Evolutionary conservation across 2,329 filamentous ascomycete genomes (phyloP).

Genomic region (Colletotrichum zoysiae): DNA sequence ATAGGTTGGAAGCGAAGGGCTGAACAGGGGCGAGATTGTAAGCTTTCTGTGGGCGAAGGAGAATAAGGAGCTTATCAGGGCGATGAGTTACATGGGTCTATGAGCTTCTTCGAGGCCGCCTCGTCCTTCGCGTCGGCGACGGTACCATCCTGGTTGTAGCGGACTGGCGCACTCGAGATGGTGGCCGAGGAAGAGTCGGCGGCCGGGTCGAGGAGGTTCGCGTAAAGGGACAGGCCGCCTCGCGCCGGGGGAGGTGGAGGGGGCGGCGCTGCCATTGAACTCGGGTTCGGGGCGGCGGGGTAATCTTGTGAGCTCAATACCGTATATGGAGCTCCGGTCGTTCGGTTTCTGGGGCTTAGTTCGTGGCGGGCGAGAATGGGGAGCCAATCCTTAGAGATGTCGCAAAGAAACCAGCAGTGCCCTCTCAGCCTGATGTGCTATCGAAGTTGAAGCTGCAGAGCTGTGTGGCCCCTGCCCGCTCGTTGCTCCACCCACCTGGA

Average conservation of each 20-base stretch:
- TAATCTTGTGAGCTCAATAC: neutral
- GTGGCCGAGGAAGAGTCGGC: conserved; percentile 62
- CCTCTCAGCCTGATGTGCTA: conserved; percentile 2
- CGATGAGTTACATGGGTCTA: conserved; percentile 54
- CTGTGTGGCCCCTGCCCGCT: neutral
- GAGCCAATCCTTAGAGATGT: neutral
- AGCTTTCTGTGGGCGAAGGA: conserved; percentile 47
- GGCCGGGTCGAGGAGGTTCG: conserved; percentile 79
- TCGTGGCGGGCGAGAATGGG: neutral
- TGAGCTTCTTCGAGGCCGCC: conserved; percentile 69
- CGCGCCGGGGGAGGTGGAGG: conserved; percentile 58
- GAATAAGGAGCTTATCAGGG: conserved; percentile 14
- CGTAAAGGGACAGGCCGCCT: conserved; percentile 80
- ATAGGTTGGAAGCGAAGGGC: conserved; percentile 90
- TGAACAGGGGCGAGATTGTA: conserved; percentile 45
- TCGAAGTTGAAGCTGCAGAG: conserved; percentile 5
- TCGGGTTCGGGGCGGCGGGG: neutral
- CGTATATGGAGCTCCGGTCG: neutral
- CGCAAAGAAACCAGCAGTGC: conserved; percentile 1
- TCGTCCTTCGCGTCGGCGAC: conserved; percentile 61
- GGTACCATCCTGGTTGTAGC: conserved; percentile 72
- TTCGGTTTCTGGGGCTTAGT: neutral
- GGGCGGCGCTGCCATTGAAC: conserved; percentile 48
- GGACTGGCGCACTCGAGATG: conserved; percentile 82
- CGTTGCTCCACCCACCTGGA: neutral